Percentiles rank a stretch among this genome's conserved stretches.
Conservation (phyloP, 495 filamentous ascomycete species). For the Annulohypoxylon maeteangense region DNA sequence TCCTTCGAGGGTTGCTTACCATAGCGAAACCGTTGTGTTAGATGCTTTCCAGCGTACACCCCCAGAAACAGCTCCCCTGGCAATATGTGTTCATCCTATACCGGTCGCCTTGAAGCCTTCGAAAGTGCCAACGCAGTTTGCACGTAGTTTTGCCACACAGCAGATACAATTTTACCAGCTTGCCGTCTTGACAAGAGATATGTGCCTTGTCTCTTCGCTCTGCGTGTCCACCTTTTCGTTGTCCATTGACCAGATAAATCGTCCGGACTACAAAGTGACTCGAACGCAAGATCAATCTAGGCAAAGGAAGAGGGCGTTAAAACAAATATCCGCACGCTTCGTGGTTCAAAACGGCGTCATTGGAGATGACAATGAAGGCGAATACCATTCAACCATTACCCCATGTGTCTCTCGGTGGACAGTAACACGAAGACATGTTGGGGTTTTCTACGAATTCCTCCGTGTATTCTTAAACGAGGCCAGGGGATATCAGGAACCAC, state of each 20-base stretch:
- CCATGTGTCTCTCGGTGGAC: slow-evolving; percentile 2
- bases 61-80: slow-evolving; percentile 9
- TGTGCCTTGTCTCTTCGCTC: slow-evolving; percentile 37
- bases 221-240: slow-evolving; percentile 24
- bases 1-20: slow-evolving; percentile 38
- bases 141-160: slow-evolving; percentile 24
- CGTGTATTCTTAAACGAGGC: slow-evolving; percentile 1
- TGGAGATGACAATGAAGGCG: neutral
- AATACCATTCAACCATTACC: neutral
- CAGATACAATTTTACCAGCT: slow-evolving; percentile 41
- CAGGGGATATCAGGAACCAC: neutral
- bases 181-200: slow-evolving; percentile 31
- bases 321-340: slow-evolving; percentile 21
- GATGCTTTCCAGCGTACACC: slow-evolving; percentile 15
- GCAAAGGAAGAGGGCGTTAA: slow-evolving; percentile 24
- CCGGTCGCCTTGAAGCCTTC: slow-evolving; percentile 28
- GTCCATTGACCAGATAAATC: slow-evolving; percentile 21
- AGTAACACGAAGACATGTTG: slow-evolving; percentile 24
- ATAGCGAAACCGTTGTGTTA: slow-evolving; percentile 24
- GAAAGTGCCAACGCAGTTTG: slow-evolving; percentile 10
- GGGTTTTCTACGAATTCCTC: slow-evolving; percentile 43
- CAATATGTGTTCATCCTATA: slow-evolving; percentile 38
- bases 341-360: slow-evolving; percentile 34
- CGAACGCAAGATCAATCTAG: neutral
- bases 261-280: slow-evolving; percentile 18